A percentile compares a stretch with the other conserved stretches of the same genome.
phyloP scores from a whole-genome alignment of 2,329 filamentous ascomycete species.

The Sporothrix pallida region DNA sequence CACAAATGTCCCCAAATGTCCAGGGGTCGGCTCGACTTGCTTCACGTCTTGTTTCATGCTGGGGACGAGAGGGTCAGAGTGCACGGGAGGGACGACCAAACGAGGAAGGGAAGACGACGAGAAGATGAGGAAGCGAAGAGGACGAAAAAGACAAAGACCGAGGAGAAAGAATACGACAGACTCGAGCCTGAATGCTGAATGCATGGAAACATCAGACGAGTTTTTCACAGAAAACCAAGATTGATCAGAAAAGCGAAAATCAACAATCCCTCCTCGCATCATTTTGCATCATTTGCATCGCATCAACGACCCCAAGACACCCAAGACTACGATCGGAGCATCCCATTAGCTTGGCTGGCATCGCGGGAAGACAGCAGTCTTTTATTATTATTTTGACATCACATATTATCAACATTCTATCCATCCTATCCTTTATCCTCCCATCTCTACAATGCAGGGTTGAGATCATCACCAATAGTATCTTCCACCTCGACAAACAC shows the following conservation, averaged over 20 bases:
- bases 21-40: constrained; percentile 31
- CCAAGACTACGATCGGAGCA: neutral
- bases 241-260: neutral
- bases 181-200: too few species aligned
- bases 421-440: neutral
- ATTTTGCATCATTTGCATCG: neutral
- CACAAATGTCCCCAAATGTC: neutral
- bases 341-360: neutral
- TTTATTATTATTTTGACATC: neutral
- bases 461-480: neutral
- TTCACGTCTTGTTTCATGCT: constrained; percentile 33
- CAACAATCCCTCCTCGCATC: neutral
- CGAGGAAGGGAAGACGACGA: neutral
- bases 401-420: neutral
- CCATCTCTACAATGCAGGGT: neutral
- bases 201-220: constrained; percentile 16
- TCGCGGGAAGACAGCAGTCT: neutral
- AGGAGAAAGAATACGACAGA: neutral
- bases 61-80: neutral
- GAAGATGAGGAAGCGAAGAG: neutral
- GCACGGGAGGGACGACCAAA: too few species aligned
- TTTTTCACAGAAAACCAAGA: neutral
- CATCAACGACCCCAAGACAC: neutral
- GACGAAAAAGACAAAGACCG: neutral
- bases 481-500: neutral